phyloP scores from a whole-genome alignment of 2,329 filamentous ascomycete species.

The Helotiales sp. region DNA sequence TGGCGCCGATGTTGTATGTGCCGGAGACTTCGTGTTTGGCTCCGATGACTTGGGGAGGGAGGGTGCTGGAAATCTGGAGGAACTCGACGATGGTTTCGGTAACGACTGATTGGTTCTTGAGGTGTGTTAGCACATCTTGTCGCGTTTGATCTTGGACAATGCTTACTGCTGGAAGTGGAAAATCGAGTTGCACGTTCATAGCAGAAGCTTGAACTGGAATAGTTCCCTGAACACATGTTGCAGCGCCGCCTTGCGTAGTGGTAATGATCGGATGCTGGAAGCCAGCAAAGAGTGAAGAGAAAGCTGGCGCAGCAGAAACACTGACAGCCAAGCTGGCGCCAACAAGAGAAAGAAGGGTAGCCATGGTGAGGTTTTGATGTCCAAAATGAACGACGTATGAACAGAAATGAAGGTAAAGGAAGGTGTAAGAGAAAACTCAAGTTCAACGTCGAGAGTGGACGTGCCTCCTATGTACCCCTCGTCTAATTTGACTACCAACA shows the following conservation, averaged over 20 bases:
- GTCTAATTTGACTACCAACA: too few relatives aligned
- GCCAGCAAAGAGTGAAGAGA: neutral
- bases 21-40: neutral
- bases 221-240: neutral
- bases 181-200: neutral
- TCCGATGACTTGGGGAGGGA: neutral
- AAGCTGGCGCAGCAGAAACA: neutral
- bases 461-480: neutral
- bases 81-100: constrained; percentile 13
- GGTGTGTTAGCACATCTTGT: too few relatives aligned
- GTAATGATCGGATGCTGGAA: neutral
- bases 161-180: neutral
- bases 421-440: neutral
- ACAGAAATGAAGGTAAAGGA: neutral
- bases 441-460: neutral
- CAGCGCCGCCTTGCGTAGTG: neutral
- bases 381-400: neutral
- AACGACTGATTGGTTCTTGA: neutral
- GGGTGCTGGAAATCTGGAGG: constrained; percentile 6
- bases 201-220: neutral
- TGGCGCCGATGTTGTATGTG: constrained; percentile 8
- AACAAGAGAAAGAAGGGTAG: neutral
- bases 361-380: neutral
- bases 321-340: neutral
- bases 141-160: neutral